Conservation (phyloP, 176 grass and related monocot genomes). For the Puya raimondii region DNA sequence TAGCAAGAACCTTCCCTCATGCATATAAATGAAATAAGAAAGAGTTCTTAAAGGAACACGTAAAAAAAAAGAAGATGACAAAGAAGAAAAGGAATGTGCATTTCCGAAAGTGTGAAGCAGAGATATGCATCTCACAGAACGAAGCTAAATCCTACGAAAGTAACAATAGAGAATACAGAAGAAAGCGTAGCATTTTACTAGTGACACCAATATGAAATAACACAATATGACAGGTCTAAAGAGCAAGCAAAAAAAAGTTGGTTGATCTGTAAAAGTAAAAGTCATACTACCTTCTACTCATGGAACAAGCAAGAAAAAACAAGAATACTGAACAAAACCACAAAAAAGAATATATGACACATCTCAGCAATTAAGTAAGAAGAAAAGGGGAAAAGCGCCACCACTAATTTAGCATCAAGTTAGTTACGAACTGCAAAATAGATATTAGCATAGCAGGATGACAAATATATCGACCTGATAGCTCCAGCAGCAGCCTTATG, state of each 20-base stretch:
- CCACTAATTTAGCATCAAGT: background rate
- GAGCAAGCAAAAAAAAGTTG: background rate
- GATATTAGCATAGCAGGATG: background rate
- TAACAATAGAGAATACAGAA: no score
- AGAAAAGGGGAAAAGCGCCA: background rate
- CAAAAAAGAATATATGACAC: conserved; percentile 13
- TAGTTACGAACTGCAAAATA: background rate
- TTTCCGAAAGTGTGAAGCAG: no score
- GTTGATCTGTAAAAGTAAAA: background rate
- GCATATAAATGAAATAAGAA: background rate
- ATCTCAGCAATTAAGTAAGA: background rate
- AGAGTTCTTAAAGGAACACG: background rate
- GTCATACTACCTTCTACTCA: background rate
- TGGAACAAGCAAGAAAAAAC: background rate
- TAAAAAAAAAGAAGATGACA: background rate
- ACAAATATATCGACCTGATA: conserved; percentile 47
- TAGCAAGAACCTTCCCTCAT: background rate
- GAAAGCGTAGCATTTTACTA: no score
- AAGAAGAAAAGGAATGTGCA: no score
- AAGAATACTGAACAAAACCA: conserved; percentile 1
- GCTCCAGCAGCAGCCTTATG: conserved; percentile 91
- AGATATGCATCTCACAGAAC: no score
- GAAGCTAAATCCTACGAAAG: no score
- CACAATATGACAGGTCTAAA: background rate
- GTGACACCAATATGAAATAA: no score